These are phyloP conservation scores for Brassica balearica DNA, from an alignment of 441 rosid genomes.

Conservation along the genomic window DNA sequence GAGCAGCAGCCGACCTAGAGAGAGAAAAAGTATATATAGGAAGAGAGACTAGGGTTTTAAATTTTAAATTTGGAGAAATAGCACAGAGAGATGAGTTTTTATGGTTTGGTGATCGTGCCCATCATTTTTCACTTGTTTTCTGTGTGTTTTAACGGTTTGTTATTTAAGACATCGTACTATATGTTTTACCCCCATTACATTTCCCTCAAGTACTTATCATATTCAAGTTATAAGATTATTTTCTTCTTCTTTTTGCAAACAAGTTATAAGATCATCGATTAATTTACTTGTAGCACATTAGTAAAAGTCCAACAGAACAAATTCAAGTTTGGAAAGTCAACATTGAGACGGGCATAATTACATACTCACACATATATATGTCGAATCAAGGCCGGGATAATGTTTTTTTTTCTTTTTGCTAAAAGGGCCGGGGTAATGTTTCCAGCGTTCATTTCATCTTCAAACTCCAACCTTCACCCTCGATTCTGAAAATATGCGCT, in stretches of 20 bases:
- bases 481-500: not conserved
- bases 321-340: constrained; percentile 12
- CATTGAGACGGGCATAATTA: constrained; percentile 2
- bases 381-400: not conserved
- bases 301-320: constrained; percentile 13
- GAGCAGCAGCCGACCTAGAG: constrained; percentile 52
- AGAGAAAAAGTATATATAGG: constrained; percentile 38
- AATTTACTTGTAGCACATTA: constrained; percentile 2
- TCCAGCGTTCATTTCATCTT: not conserved
- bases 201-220: constrained; percentile 27
- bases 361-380: constrained; percentile 3
- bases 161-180: constrained; percentile 36
- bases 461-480: not conserved
- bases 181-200: constrained; percentile 14
- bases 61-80: constrained; percentile 46
- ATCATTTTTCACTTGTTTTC: constrained; percentile 54
- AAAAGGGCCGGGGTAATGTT: not conserved
- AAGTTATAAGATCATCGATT: not conserved
- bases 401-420: too few species aligned
- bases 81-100: constrained; percentile 49
- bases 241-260: too few species aligned
- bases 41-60: constrained; percentile 42
- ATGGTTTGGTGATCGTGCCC: constrained; percentile 48
- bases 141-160: constrained; percentile 60
- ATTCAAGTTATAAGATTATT: not conserved